phyloP scores from a whole-genome alignment of 2,329 filamentous ascomycete species.

The Colletotrichum lentis region DNA sequence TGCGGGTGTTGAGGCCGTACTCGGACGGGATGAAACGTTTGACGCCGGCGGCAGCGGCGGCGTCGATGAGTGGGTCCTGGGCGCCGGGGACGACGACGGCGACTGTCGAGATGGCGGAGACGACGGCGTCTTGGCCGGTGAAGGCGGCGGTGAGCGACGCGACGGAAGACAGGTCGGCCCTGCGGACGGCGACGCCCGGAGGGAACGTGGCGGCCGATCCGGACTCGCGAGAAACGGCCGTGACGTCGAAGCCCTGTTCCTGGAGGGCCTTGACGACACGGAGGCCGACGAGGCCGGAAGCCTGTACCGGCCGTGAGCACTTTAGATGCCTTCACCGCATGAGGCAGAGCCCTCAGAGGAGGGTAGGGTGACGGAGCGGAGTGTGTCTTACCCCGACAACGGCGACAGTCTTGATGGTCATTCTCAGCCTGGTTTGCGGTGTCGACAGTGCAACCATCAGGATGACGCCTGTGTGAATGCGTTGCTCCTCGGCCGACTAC shows the following conservation, averaged over 20 bases:
- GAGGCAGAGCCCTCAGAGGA: no score
- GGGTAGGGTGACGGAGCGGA: not conserved
- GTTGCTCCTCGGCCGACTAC: not conserved
- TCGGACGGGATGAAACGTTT: conserved; percentile 64
- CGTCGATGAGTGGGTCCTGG: conserved; percentile 61
- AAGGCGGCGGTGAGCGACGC: conserved; percentile 33
- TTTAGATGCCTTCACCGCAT: not conserved
- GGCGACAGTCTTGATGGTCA: conserved; percentile 32
- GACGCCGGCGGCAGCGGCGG: conserved; percentile 61
- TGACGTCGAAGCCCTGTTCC: conserved; percentile 23
- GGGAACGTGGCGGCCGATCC: conserved; percentile 29
- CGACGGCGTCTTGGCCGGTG: conserved; percentile 38
- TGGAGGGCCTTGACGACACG: conserved; percentile 22
- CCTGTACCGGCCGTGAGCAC: conserved; percentile 3
- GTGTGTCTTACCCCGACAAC: conserved; percentile 23
- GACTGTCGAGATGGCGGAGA: conserved; percentile 55
- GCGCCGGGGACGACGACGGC: conserved; percentile 46
- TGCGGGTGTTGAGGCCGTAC: conserved; percentile 49
- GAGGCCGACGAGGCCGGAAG: conserved; percentile 29
- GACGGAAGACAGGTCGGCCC: conserved; percentile 22
- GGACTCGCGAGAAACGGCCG: conserved; percentile 22
- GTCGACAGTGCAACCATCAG: not conserved
- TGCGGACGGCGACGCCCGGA: conserved; percentile 17
- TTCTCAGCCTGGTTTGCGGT: not conserved
- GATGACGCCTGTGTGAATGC: not conserved